These are phyloP conservation scores for Musa balbisiana DNA, from an alignment of 202 grass and related monocot genomes.

Conservation along the genomic window DNA sequence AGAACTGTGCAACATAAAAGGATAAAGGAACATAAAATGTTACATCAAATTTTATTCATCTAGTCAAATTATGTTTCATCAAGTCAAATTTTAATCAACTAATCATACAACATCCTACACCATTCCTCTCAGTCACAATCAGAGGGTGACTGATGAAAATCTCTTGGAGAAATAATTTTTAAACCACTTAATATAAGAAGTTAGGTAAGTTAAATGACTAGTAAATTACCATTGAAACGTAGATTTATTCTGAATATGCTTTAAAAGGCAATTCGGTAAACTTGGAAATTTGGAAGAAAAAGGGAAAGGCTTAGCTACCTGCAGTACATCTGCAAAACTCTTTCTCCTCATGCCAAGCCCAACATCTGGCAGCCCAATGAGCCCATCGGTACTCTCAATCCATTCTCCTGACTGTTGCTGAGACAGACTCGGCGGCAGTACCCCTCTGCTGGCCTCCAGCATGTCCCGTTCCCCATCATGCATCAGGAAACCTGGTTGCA, in stretches of 20 bases:
- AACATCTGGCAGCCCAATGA: slow-evolving; percentile 46
- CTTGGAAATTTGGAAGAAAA: slow-evolving; percentile 12
- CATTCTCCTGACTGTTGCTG: slow-evolving; percentile 43
- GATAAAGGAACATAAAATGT: no score
- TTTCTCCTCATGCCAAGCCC: slow-evolving; percentile 39
- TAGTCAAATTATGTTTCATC: neutral
- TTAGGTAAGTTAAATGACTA: no score
- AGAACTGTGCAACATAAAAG: no score
- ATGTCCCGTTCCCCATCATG: slow-evolving; percentile 12
- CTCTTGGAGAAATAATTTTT: neutral
- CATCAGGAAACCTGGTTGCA: slow-evolving; percentile 36
- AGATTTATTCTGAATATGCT: no score
- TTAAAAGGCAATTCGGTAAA: neutral
- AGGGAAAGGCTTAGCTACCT: slow-evolving; percentile 34
- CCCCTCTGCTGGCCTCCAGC: neutral
- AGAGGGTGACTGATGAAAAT: neutral
- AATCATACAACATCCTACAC: no score
- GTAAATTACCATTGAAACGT: no score
- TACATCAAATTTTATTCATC: neutral
- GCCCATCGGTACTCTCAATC: slow-evolving; percentile 43
- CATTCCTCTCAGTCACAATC: no score
- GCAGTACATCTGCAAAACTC: slow-evolving; percentile 85
- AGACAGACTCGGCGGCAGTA: slow-evolving; percentile 3
- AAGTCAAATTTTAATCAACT: no score
- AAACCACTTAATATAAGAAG: neutral